phyloP scores from a whole-genome alignment of 2,329 filamentous ascomycete species.

The Paecilomyces sp. region DNA sequence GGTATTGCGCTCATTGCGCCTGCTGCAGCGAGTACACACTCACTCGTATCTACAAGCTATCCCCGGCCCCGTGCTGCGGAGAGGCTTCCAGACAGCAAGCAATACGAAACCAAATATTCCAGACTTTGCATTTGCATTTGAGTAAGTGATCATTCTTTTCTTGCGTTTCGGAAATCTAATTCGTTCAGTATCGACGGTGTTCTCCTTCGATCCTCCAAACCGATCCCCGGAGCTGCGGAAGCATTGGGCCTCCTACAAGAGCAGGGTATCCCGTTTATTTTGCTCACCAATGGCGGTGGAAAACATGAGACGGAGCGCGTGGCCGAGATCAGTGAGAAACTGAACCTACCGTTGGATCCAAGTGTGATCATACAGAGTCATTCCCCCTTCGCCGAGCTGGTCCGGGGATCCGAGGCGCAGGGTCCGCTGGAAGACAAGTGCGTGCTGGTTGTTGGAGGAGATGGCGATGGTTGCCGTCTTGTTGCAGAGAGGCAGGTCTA shows the following conservation, averaged over 20 bases:
- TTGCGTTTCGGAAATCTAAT: conserved; percentile 1
- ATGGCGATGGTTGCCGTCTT: conserved; percentile 57
- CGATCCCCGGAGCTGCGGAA: conserved; percentile 70
- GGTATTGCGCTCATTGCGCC: conserved; percentile 17
- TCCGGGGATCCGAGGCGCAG: conserved; percentile 50
- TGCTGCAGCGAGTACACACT: conserved; percentile 16
- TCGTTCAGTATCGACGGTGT: conserved; percentile 76
- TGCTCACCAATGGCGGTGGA: conserved; percentile 93
- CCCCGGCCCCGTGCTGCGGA: conserved; percentile 7
- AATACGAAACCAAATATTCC: conserved; percentile 20
- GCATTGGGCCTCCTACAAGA: conserved; percentile 66
- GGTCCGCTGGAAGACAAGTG: conserved; percentile 54
- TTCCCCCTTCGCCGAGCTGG: conserved; percentile 73
- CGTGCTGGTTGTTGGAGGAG: conserved; percentile 67
- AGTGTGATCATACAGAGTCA: conserved; percentile 82
- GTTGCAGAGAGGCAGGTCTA: conserved; percentile 60
- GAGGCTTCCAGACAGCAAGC: conserved; percentile 22
- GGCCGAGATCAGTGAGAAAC: conserved; percentile 58
- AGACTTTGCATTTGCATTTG: conserved; percentile 40
- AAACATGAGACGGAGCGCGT: conserved; percentile 71
- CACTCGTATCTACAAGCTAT: conserved; percentile 10
- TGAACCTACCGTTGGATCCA: conserved; percentile 57
- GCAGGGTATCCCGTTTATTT: conserved; percentile 79
- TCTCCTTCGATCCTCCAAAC: conserved; percentile 72
- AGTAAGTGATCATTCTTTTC: conserved; percentile 24